These are phyloP conservation scores for Hemisphaericaspora lyxosophila DNA, from an alignment of 1,139 yeast species.

Conservation along the genomic window DNA sequence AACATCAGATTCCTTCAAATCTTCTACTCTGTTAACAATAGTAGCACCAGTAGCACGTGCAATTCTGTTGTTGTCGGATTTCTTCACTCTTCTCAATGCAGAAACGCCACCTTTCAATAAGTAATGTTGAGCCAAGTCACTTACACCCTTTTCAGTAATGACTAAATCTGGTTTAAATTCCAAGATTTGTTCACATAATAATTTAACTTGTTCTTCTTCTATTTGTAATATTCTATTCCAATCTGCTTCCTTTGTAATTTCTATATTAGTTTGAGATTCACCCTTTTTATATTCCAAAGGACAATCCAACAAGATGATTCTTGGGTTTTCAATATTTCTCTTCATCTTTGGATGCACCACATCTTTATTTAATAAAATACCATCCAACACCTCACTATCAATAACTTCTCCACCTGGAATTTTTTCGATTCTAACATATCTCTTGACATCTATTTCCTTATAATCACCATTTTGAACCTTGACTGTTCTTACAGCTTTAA, in stretches of 20 bases:
- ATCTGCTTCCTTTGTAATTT: constrained; percentile 93
- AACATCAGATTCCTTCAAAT: constrained; percentile 83
- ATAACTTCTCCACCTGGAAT: constrained; percentile 97
- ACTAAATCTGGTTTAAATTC: constrained; percentile 90
- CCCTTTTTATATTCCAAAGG: constrained; percentile 99
- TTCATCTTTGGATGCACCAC: constrained; percentile 98
- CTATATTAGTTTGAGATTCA: constrained; percentile 97
- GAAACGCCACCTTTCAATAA: constrained; percentile 90
- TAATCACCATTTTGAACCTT: constrained; percentile 63
- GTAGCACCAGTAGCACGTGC: constrained; percentile 98
- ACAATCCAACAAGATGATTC: constrained; percentile 86
- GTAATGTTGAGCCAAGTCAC: constrained; percentile 97
- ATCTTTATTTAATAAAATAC: constrained; percentile 92
- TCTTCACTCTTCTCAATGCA: constrained; percentile 91
- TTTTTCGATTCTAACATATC: constrained; percentile 92
- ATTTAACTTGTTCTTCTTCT: constrained; percentile 95
- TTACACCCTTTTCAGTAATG: constrained; percentile 97
- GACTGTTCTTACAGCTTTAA: constrained; percentile 86
- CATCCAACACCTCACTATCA: constrained; percentile 84
- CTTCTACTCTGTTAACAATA: constrained; percentile 93
- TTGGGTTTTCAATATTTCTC: constrained; percentile 82
- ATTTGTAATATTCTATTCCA: constrained; percentile 95
- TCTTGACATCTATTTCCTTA: constrained; percentile 88
- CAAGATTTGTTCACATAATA: constrained; percentile 81
- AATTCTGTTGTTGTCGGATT: constrained; percentile 94